Percentiles rank a stretch among this genome's conserved stretches.
Evolutionary conservation across 306 rosid species (phyloP).

Genomic region (Trifolium subterraneum): DNA sequence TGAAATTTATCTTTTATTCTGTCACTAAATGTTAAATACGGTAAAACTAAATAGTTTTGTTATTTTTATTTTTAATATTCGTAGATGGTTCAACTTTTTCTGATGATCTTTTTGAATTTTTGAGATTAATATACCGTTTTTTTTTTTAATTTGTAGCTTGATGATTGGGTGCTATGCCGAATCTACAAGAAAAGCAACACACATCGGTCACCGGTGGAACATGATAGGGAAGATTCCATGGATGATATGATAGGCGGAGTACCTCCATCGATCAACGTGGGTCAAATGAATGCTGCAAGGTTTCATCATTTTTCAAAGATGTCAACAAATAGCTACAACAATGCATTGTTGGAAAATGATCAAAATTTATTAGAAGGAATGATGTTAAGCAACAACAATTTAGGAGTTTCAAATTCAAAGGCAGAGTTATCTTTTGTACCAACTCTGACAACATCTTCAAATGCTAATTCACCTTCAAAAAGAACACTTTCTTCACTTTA

Average conservation of each 20-base stretch:
- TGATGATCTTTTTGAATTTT: background rate
- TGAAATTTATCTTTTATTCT: background rate
- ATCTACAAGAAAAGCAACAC: constrained; percentile 87
- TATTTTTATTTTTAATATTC: background rate
- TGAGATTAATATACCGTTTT: background rate
- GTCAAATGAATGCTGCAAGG: constrained; percentile 45
- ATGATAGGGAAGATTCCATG: constrained; percentile 65
- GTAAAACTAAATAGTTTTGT: no score
- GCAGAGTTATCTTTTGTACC: constrained; percentile 46
- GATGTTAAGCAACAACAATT: constrained; percentile 4
- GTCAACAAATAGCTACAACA: constrained; percentile 45
- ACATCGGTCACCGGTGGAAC: constrained; percentile 58
- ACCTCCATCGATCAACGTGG: constrained; percentile 49
- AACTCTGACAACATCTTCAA: constrained; percentile 42
- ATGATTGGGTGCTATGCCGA: constrained; percentile 96
- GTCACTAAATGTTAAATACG: no score
- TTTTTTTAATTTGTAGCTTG: constrained; percentile 59
- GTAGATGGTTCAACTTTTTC: background rate
- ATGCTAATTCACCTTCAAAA: constrained; percentile 47
- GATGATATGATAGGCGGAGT: constrained; percentile 63
- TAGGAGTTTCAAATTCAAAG: constrained; percentile 35
- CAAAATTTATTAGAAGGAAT: constrained; percentile 63
- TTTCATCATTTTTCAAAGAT: constrained; percentile 64
- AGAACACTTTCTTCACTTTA: constrained; percentile 58
- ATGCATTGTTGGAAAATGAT: constrained; percentile 55